Base-by-base conservation (phyloP, 257 asterid genomes). In the Petunia axillaris region DNA sequence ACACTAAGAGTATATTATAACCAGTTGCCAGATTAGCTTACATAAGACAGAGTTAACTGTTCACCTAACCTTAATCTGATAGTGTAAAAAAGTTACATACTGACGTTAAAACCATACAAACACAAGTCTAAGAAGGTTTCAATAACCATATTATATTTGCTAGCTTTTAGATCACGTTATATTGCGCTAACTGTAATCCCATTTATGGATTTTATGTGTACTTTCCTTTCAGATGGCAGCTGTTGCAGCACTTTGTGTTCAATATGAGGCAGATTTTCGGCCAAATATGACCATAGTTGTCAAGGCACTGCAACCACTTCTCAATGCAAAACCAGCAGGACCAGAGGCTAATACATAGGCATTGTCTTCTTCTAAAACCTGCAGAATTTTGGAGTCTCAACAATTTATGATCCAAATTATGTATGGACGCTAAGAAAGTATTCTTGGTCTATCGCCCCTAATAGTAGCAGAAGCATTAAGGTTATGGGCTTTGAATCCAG, bases 241-340 rank as follows among this genome's bases (percentile, higher is more conserved):
- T 3, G 98, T 94, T 10, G 98, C 98, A n/a, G 98, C 98, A 39
- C 90, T 94, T 1, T 94, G 98, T 37, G 98, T 94, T 79, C 98
- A 94, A 79, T 94, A 94, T 16, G 98, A 94, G 82, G 98, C 98
- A 14, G 98, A 94, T 76, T 94, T 94, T 81, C 82, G 98, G 60
- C 98, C 98, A 36, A 94, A 94, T 82, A 94, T 94, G 98, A 94
- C 97, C 0, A 94, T 94, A 77, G 98, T 94, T 1, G 98, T 93
- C 35, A 94, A 94, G 91, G 98, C 98, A 75, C 84, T 94, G 88
- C 98, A 94, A 79, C 98, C 98, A 35, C 98, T 94, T 76, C 91
- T 91, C 83, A 94, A 88, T 84, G 84, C 98, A 2, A 94, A 94
- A 85, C 97, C 98, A 5, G 89, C 91, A 10, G 81, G 81, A 54